Evolutionary conservation across 805 yeast genomes (phyloP), one percentile per base, ranked within the genome.

Genomic region (Metschnikowia shivogae): DNA sequence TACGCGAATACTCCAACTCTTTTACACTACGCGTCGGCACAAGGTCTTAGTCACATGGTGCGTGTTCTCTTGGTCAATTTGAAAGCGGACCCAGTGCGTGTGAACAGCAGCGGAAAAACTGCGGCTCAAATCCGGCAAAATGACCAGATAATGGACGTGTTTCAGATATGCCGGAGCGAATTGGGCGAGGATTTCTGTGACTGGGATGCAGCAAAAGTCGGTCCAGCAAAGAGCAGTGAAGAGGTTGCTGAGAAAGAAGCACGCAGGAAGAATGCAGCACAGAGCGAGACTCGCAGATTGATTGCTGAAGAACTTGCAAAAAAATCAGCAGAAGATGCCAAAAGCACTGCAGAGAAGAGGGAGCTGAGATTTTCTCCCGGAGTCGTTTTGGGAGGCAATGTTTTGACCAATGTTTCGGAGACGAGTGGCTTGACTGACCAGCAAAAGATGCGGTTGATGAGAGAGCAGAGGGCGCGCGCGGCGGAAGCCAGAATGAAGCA

Each of bases 401-500:
- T 44, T 10, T 26, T 46, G 30, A 27, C 42, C 6, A 10, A 43
- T 66, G 51, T 59, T 6, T 66, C 69, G 19, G 80, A 80, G 37
- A 55, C 82, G 43, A 74, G 77, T 36, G 82, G 89, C 0, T 69
- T 92, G 44, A 75, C 81, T 6, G 89, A 82, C 1, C 88, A 81
- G 22, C 97, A 90, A 52, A 76, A 80, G 56, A 73, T 76, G 75
- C 77, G 82, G 56, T 67, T 93, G 17, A 89, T 90, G 86, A 78
- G 99, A 48, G 99, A 93, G 57, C 90, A 90, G 58, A 74, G 98
- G 44, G 97, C 97, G 0, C 76, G 98, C 44, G 99, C 99, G 0
- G 97, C 96, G 0, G 98, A 93, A 62, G 96, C 92, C 0, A 74
- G 99, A 54, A 29, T 37, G 40, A 32, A 33, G 6, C 24, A 34